A percentile compares a stretch with the other conserved stretches of the same genome.
Evolutionary conservation across 345 rosid genomes (phyloP).

Genomic region (Citrus australasica): DNA sequence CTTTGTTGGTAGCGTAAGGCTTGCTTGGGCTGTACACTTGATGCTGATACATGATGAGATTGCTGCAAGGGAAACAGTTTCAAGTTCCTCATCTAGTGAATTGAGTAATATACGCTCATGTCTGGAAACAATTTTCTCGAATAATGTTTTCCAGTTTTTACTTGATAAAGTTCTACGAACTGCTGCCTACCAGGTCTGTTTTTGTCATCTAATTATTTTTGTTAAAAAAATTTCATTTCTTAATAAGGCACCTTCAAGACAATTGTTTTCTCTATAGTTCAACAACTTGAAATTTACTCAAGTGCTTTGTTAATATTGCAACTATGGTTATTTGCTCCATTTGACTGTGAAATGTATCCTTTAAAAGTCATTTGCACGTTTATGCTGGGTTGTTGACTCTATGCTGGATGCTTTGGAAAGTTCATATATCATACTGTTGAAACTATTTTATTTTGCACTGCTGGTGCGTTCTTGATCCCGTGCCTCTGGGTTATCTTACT

Average conservation of each 20-base stretch:
- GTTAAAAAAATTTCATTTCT: background rate
- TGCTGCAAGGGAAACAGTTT: conserved; percentile 50
- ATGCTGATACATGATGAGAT: conserved; percentile 68
- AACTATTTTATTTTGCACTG: background rate
- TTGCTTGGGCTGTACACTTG: conserved; percentile 91
- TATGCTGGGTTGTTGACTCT: background rate
- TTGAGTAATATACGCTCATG: conserved; percentile 60
- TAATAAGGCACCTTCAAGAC: background rate
- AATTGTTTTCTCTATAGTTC: background rate
- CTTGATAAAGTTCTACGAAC: conserved; percentile 77
- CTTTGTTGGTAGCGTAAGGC: conserved; percentile 72
- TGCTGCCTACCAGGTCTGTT: conserved; percentile 79
- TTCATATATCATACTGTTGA: background rate
- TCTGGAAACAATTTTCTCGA: conserved; percentile 68
- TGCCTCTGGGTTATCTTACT: background rate
- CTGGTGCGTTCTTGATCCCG: background rate
- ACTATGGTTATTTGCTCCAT: background rate
- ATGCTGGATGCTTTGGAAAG: conserved; percentile 1
- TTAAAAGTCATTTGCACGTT: background rate
- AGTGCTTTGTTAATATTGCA: background rate
- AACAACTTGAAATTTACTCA: background rate
- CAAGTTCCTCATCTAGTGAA: conserved; percentile 56
- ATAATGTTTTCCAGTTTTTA: conserved; percentile 78
- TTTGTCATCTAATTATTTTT: background rate
- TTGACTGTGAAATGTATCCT: background rate